A percentile compares a stretch with the other conserved stretches of the same genome.
Evolutionary conservation across 768 basidiomycete species (phyloP).

Genomic region (Serendipita vermifera): DNA sequence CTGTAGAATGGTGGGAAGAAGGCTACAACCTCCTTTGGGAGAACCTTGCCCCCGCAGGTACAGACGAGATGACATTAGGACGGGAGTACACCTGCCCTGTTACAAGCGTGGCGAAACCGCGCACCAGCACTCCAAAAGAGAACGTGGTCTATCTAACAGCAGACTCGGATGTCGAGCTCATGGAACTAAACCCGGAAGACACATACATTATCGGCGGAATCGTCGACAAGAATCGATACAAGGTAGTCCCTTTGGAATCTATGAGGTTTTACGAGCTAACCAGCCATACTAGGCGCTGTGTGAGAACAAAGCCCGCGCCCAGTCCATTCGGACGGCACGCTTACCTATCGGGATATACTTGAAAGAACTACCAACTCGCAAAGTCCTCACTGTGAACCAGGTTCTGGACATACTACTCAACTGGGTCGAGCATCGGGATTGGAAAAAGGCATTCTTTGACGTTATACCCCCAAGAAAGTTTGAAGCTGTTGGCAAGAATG

Average conservation of each 20-base stretch:
- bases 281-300: slow-evolving; percentile 52
- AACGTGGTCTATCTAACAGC: slow-evolving; percentile 86
- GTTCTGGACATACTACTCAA: slow-evolving; percentile 82
- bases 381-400: slow-evolving; percentile 96
- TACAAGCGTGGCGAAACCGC: not conserved
- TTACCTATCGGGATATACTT: slow-evolving; percentile 92
- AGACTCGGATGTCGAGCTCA: slow-evolving; percentile 76
- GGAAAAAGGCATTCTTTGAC: slow-evolving; percentile 76
- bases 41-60: not conserved
- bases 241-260: slow-evolving; percentile 33
- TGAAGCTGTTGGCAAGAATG: slow-evolving; percentile 30
- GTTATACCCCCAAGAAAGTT: slow-evolving; percentile 92
- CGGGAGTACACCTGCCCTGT: slow-evolving; percentile 6
- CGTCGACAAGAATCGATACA: slow-evolving; percentile 92
- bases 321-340: slow-evolving; percentile 70
- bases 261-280: slow-evolving; percentile 7
- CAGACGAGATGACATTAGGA: slow-evolving; percentile 12
- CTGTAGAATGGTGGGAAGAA: slow-evolving; percentile 73
- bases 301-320: slow-evolving; percentile 63
- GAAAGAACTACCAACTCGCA: slow-evolving; percentile 71
- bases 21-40: slow-evolving; percentile 60
- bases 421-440: slow-evolving; percentile 76
- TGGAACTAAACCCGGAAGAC: slow-evolving; percentile 69
- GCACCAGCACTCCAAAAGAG: slow-evolving; percentile 25
- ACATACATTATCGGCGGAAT: slow-evolving; percentile 94